phyloP scores from a whole-genome alignment of 1,139 yeast species.

The Hansenula anomala region DNA sequence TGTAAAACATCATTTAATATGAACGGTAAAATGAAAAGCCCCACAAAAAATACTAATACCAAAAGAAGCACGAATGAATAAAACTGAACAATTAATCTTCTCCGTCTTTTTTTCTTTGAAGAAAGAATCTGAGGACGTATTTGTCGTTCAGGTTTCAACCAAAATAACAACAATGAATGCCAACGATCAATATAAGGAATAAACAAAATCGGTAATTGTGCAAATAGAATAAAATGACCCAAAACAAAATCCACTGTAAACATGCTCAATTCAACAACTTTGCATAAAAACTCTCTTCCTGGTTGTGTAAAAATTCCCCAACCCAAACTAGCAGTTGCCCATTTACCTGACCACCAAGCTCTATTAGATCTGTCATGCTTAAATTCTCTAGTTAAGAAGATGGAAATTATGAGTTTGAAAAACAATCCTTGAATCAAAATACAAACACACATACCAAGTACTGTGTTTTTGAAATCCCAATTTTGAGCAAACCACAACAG shows the following conservation, averaged over 20 bases:
- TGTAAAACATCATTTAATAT: constrained; percentile 28
- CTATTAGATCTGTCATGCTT: constrained; percentile 44
- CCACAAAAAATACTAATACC: constrained; percentile 26
- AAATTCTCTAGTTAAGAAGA: constrained; percentile 45
- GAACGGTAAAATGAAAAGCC: constrained; percentile 36
- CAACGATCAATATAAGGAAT: constrained; percentile 52
- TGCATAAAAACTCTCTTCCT: constrained; percentile 48
- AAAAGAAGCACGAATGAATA: constrained; percentile 34
- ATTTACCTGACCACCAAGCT: constrained; percentile 70
- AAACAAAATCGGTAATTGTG: constrained; percentile 48
- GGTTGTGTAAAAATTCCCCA: constrained; percentile 48
- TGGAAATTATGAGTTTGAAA: constrained; percentile 34
- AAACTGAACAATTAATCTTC: constrained; percentile 42
- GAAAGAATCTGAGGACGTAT: constrained; percentile 49
- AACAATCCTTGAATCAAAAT: constrained; percentile 40
- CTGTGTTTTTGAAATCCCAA: constrained; percentile 44
- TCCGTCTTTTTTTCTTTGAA: constrained; percentile 80
- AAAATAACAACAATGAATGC: constrained; percentile 55
- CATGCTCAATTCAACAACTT: constrained; percentile 47
- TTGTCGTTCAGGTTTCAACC: constrained; percentile 53
- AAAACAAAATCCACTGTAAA: constrained; percentile 49
- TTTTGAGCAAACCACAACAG: constrained; percentile 47
- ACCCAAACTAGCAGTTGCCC: constrained; percentile 52
- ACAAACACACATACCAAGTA: constrained; percentile 43
- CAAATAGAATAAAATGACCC: constrained; percentile 46